Base-by-base conservation (phyloP, 306 rosid species). In the Quercus agrifolia region DNA sequence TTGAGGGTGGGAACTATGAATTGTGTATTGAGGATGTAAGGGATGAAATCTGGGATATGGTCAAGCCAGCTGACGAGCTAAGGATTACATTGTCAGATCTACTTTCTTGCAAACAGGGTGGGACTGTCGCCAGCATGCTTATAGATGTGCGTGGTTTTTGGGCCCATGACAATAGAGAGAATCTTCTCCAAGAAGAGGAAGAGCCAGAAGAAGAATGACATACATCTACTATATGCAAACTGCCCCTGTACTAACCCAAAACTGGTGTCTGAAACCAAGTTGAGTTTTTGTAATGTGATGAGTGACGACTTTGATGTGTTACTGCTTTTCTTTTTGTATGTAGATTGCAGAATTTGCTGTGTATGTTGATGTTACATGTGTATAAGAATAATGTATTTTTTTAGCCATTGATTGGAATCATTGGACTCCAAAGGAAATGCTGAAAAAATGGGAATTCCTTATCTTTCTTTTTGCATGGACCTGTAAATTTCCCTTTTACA, bases 141-240 rank as follows among this genome's bases (percentile, higher is more conserved):
- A 93, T 96, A 31, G 99, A 96, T 51, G 98, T 96, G 83, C 99
- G 97, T 9, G 99, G 98, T 77, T 96, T 96, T 80, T 96, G 99
- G 99, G 99, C 99, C 25, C 99, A 96, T 80, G 99, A 96, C 91
- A 96, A 96, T 67, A 88, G 99, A 92, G 99, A 96, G 85, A 96
- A 91, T 82, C 98, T 96, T 82, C 97, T 96, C 70, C 98, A 96
- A 86, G 99, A 95, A 81, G 99, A 95, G 83, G 99, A 95, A 81
- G 99, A 96, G 82, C 98, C 98, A 3, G 97, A 93, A 75, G 99
- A 95, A 84, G 99, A 96, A 87, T 90, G 83, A 77, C 71, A n/a
- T 61, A 38, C 68, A 66, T 41, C 20, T 54, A 3, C 17, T 5
- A 38, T n/a, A 28, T 20, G 20, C 11, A 58, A 25, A 6, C 21